Conservation (phyloP, 345 rosid genomes). For the Linum lewisii region DNA sequence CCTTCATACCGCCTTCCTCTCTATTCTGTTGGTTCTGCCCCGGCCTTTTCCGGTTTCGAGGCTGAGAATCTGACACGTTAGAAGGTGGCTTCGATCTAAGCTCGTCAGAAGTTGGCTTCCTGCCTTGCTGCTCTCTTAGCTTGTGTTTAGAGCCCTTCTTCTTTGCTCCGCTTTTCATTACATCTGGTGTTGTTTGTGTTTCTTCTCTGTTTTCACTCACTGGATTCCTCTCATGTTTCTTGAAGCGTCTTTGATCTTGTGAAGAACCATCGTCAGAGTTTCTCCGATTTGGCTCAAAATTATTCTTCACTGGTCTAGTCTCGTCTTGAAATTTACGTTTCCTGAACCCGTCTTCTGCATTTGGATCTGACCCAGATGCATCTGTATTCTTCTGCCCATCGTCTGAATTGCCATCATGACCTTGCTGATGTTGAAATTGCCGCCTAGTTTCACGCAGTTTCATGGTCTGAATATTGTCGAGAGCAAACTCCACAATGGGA, state of each 20-base stretch:
- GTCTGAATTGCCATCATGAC: constrained; percentile 14
- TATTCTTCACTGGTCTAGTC: constrained; percentile 17
- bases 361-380: constrained; percentile 4
- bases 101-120: constrained; percentile 9
- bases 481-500: constrained; percentile 76
- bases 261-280: constrained; percentile 12
- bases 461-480: constrained; percentile 68
- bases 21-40: constrained; percentile 17
- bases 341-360: constrained; percentile 20
- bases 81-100: constrained; percentile 16
- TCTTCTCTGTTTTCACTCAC: constrained; percentile 19
- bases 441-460: constrained; percentile 50
- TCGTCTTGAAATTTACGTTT: constrained; percentile 40
- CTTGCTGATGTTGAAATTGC: constrained; percentile 31
- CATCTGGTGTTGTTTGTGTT: constrained; percentile 11
- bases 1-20: constrained; percentile 19
- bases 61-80: constrained; percentile 15
- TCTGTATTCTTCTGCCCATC: constrained; percentile 14
- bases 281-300: constrained; percentile 12
- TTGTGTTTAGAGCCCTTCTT: constrained; percentile 21
- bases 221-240: constrained; percentile 30
- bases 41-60: constrained; percentile 33
- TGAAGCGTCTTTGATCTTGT: constrained; percentile 17
- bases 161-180: constrained; percentile 8
- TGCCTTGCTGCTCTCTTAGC: constrained; percentile 15